Base-by-base conservation (phyloP, 805 yeast species). In the Candida fluviatilis region DNA sequence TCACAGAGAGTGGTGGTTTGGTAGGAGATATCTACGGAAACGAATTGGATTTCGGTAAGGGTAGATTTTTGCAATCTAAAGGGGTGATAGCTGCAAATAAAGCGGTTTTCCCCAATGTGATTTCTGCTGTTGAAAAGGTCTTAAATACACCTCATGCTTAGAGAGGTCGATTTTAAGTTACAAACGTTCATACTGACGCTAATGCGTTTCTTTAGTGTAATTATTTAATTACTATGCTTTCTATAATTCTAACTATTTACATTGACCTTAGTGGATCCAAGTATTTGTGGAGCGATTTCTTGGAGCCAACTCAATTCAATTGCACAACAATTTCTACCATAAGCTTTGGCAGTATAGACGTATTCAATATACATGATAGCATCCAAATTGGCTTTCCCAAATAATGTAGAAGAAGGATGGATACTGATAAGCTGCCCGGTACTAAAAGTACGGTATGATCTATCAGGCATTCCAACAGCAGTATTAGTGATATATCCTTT, bases 341-440 rank as follows among this genome's bases (percentile, higher is more conserved):
- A 93, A 1, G 96, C 95, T 58, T 88, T 88, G 11, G 90, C 76
- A 1, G 99, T 93, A 57, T 76, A 91, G 12, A 93, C 97, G 56
- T 86, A 90, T 61, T 93, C 99, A 26, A 89, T 80, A 65, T 88
- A 93, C 95, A 93, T 82, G 38, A 93, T 80, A 1, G 95, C 95
- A 48, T 91, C 95, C 32, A 80, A 71, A 48, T 77, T 75, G 8
- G 60, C 38, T 47, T 76, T 75, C 5, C 96, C 96, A 61, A 91
- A 93, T 29, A 93, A 64, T 58, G 85, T 64, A 0, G 96, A 87
- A 0, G 95, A 84, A 0, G 98, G 98, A 55, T 91, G 98, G 8
- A 91, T 79, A 35, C 93, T 80, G 34, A 91, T 78, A 23, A 86
- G 68, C 58, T 88, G 96, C 18, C 95, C 95, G 1, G 84, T 78